A percentile compares a stretch with the other conserved stretches of the same genome.
Conservation (phyloP, 495 filamentous ascomycete genomes). For the Tuber calosporum region DNA sequence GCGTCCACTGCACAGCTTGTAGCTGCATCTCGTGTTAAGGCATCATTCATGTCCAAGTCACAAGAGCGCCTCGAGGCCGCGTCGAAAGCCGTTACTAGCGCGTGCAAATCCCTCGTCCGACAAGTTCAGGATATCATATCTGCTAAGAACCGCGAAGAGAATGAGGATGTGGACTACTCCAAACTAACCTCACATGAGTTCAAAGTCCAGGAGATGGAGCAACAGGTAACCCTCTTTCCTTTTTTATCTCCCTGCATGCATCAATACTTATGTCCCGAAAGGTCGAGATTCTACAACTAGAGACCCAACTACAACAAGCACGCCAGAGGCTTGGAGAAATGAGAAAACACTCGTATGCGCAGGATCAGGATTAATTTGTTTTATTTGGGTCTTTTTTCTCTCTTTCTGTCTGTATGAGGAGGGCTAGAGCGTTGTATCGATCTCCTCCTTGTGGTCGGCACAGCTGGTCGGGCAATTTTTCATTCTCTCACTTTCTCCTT, state of each 20-base stretch:
- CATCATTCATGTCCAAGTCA: slow-evolving; percentile 91
- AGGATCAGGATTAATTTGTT: slow-evolving; percentile 51
- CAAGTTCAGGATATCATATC: slow-evolving; percentile 93
- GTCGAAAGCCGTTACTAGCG: slow-evolving; percentile 83
- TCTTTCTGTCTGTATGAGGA: background rate
- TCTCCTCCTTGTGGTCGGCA: background rate
- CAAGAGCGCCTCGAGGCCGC: slow-evolving; percentile 86
- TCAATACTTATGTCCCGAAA: slow-evolving; percentile 41
- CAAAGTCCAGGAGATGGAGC: slow-evolving; percentile 98
- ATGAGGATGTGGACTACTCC: slow-evolving; percentile 76
- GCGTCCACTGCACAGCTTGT: slow-evolving; percentile 94
- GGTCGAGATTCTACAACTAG: slow-evolving; percentile 96
- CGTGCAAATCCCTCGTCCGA: slow-evolving; percentile 77
- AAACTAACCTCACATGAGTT: slow-evolving; percentile 88
- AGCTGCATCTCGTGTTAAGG: slow-evolving; percentile 91
- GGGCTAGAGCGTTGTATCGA: background rate
- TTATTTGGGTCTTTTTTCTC: slow-evolving; percentile 1
- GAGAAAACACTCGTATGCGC: slow-evolving; percentile 96
- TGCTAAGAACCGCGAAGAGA: slow-evolving; percentile 69
- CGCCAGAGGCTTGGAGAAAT: slow-evolving; percentile 86
- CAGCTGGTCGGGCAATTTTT: background rate
- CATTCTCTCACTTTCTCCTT: background rate
- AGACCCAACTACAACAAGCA: slow-evolving; percentile 76
- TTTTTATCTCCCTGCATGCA: background rate
- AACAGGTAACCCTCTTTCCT: slow-evolving; percentile 67